Evolutionary conservation across 2,329 filamentous ascomycete genomes (phyloP).

Genomic region (Bipolaris cookei): DNA sequence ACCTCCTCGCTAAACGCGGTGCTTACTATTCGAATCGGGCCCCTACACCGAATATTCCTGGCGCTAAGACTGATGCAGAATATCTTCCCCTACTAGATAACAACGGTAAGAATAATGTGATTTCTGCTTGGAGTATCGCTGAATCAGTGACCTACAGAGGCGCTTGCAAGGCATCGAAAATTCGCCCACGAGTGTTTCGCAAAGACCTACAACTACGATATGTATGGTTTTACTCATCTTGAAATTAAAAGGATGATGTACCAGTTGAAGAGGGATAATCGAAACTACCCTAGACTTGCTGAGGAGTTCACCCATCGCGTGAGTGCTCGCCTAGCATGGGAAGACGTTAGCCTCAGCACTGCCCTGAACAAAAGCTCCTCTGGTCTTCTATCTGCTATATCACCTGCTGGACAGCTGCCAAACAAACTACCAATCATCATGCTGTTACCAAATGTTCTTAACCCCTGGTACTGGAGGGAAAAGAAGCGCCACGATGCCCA

Average conservation of each 20-base stretch:
- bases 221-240: constrained; percentile 8
- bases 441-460: neutral
- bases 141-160: neutral
- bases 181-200: constrained; percentile 6
- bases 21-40: constrained; percentile 5
- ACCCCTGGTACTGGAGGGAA: constrained; percentile 9
- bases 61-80: constrained; percentile 2
- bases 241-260: constrained; percentile 10
- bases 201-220: constrained; percentile 9
- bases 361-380: constrained; percentile 6
- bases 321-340: constrained; percentile 9
- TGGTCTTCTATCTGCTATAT: constrained; percentile 1
- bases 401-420: constrained; percentile 1
- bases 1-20: constrained; percentile 6
- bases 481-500: constrained; percentile 2
- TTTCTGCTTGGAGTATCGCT: neutral
- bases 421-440: constrained; percentile 1
- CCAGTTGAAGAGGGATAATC: constrained; percentile 6
- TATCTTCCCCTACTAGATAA: constrained; percentile 7
- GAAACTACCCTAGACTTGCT: constrained; percentile 3
- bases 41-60: constrained; percentile 8
- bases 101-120: neutral
- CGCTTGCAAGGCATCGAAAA: constrained; percentile 6
- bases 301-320: constrained; percentile 8
- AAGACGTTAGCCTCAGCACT: constrained; percentile 2